phyloP scores from a whole-genome alignment of 2,329 filamentous ascomycete genomes.

The Phoma sp. region DNA sequence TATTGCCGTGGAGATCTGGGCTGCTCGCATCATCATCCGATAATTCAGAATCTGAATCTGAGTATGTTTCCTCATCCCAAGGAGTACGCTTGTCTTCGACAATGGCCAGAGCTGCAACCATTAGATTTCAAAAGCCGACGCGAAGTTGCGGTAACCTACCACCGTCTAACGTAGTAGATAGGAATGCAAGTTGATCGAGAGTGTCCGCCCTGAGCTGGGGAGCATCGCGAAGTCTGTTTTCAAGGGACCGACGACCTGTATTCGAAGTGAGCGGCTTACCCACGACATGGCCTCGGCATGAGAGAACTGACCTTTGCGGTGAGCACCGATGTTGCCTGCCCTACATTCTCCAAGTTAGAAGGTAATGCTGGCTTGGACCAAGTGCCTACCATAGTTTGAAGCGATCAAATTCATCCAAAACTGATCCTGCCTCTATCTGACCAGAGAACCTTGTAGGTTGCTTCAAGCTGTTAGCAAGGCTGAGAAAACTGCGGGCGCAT shows the following conservation, averaged over 20 bases:
- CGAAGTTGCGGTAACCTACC: neutral
- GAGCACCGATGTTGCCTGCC: constrained; percentile 7
- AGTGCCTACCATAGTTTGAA: constrained; percentile 4
- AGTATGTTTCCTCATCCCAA: constrained; percentile 5
- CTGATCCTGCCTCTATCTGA: neutral
- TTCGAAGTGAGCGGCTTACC: too few species aligned
- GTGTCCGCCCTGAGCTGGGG: neutral
- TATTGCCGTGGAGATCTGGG: neutral
- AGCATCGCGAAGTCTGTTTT: constrained; percentile 8
- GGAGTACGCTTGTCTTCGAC: neutral
- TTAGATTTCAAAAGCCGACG: neutral
- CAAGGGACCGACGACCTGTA: constrained; percentile 1
- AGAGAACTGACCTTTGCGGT: neutral
- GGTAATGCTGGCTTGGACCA: too few species aligned
- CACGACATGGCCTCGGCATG: too few species aligned
- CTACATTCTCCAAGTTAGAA: neutral
- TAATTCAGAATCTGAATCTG: constrained; percentile 2
- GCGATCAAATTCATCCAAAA: constrained; percentile 9
- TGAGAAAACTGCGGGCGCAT: constrained; percentile 7
- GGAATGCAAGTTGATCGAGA: neutral
- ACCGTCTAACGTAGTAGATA: neutral
- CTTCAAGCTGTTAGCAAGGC: neutral
- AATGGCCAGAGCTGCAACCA: neutral
- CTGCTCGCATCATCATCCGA: neutral
- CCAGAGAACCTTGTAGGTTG: neutral